Base-by-base conservation (phyloP, 768 basidiomycete genomes). In the Lanmaoa pseudosensibilis region DNA sequence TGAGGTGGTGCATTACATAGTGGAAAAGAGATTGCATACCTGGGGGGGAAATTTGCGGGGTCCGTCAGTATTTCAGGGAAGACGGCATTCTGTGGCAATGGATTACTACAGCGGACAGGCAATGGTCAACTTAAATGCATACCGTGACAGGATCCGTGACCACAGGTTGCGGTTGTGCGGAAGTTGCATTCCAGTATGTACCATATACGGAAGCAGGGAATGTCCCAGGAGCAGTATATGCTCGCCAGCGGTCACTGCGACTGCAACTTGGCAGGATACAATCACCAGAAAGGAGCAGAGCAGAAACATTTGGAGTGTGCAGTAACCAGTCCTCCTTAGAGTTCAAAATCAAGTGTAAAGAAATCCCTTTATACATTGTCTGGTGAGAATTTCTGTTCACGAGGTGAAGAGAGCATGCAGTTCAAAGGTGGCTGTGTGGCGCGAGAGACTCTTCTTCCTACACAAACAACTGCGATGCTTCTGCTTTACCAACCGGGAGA, bases 191-290 rank as follows among this genome's bases (percentile, higher is more conserved):
- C n/a, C 87, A 86, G 56, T 79, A n/a, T 69, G 65, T 88, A 87
- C 73, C 82, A 86, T n/a, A 68, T 88, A 90, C 71, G 4, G 83
- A 79, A 2, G 85, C 84, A 1, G 86, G 85, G 65, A 87, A 88
- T 6, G 70, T 59, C 16, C 84, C 85, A 6, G 83, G 80, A 16
- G 73, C 85, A 1, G 84, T 82, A 65, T 80, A 86, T 6, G 78
- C 78, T 44, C 43, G 5, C 57, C 44, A 30, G 32, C 48, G 23
- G 48, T 25, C 33, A 38, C 45, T 16, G 47, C 43, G 11, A 54
- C 30, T 2, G 32, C 57, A 19, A 21, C 32, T 25, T 49, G 47
- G 25, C 41, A 36, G 9, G 41, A 55, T 11, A 12, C 46, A 4
- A 55, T 19, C 13, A 32, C 23, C 39, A 55, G 15, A 21, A 46